Percentiles rank a stretch among this genome's conserved stretches.
Conservation (phyloP, 208 protist species). For the Acanthamoeba lenticulata region DNA sequence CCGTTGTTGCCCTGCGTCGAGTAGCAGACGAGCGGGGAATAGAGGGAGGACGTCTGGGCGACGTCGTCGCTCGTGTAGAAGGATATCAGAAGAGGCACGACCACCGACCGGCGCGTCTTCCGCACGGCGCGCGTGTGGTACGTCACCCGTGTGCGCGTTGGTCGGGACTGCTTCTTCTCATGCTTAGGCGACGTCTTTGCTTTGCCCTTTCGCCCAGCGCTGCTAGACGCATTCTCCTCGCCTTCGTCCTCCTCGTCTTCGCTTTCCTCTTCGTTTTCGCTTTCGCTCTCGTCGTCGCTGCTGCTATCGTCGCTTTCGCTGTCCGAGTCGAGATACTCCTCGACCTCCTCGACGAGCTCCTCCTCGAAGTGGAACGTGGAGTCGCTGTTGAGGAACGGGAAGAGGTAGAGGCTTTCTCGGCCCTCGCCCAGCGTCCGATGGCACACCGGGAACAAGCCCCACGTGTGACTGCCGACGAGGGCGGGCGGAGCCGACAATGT, state of each 20-base stretch:
- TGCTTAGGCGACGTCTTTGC: not conserved
- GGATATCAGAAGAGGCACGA: not conserved
- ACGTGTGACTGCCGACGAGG: not conserved
- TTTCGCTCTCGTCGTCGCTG: not conserved
- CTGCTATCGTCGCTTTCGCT: not conserved
- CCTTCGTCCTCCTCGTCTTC: not conserved
- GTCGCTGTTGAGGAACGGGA: not conserved
- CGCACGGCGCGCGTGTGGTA: not conserved
- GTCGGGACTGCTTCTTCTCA: not conserved
- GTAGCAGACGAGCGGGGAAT: not conserved
- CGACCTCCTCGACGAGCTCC: not conserved
- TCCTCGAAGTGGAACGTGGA: slow-evolving; percentile 12
- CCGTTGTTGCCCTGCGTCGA: not conserved
- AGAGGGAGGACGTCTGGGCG: not conserved
- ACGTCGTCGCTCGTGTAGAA: not conserved
- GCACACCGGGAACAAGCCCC: not conserved
- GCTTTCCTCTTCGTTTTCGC: not conserved
- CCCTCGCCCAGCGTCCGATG: not conserved
- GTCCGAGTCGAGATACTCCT: not conserved
- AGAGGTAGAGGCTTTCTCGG: not conserved
- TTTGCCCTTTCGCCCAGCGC: not conserved
- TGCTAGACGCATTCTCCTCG: not conserved
- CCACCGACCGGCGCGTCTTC: not conserved
- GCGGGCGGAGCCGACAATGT: not conserved
- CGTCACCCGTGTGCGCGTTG: not conserved